phyloP scores from a whole-genome alignment of 2,329 filamentous ascomycete species.

The Periglandula ipomoeae region DNA sequence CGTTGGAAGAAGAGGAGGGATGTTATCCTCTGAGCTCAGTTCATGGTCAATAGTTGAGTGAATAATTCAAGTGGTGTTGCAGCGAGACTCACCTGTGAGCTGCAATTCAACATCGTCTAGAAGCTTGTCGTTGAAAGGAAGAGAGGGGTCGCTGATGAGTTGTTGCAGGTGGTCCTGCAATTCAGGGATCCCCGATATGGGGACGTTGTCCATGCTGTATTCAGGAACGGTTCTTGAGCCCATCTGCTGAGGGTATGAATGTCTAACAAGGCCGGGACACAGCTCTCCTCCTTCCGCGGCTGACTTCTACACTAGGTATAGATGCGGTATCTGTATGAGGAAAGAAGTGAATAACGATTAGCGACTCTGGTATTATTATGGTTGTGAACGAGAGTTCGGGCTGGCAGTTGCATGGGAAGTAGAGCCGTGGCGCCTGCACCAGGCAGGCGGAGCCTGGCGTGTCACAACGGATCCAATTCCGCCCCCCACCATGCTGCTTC shows the following conservation, averaged over 20 bases:
- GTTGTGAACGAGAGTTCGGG: too few relatives aligned
- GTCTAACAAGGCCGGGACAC: too few relatives aligned
- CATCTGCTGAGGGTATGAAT: slow-evolving; percentile 14
- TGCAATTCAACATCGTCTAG: slow-evolving; percentile 53
- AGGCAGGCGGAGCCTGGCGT: neutral
- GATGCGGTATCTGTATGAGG: too few relatives aligned
- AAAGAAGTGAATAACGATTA: too few relatives aligned
- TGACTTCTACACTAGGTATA: too few relatives aligned
- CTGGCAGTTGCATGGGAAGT: neutral
- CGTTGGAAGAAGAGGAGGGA: slow-evolving; percentile 38
- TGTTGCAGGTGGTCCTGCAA: slow-evolving; percentile 44
- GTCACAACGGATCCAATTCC: neutral
- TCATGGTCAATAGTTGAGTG: neutral
- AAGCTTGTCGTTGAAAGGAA: slow-evolving; percentile 36
- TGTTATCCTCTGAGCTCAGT: slow-evolving; percentile 36
- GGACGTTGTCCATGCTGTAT: slow-evolving; percentile 30
- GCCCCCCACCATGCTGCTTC: slow-evolving; percentile 4
- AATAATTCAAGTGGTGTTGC: neutral
- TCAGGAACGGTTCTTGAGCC: slow-evolving; percentile 24
- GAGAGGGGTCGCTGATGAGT: slow-evolving; percentile 33
- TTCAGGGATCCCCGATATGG: slow-evolving; percentile 43
- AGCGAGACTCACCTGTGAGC: slow-evolving; percentile 35
- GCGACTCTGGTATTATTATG: too few relatives aligned
- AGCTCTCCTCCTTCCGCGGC: too few relatives aligned
- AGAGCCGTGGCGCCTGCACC: neutral